A percentile compares a stretch with the other conserved stretches of the same genome.
Conservation (phyloP, 2,329 filamentous ascomycete species). For the Colletotrichum melonis region DNA sequence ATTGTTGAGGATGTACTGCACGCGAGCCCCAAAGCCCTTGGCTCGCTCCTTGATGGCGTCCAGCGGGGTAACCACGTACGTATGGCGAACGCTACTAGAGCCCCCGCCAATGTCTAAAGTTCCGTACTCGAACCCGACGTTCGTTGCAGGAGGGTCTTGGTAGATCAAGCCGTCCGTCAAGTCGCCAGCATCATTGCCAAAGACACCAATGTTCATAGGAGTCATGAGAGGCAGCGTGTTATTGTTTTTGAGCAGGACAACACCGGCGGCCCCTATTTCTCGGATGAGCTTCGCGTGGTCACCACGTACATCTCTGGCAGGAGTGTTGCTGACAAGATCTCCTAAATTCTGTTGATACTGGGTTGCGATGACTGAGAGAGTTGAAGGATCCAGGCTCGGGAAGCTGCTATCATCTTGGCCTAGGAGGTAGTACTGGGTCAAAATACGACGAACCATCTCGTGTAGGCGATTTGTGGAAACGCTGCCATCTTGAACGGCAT, state of each 20-base stretch:
- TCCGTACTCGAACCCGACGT: not conserved
- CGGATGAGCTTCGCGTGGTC: conserved; percentile 66
- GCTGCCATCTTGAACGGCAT: conserved; percentile 66
- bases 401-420: conserved; percentile 59
- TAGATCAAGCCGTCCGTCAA: not conserved
- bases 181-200: conserved; percentile 39
- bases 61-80: conserved; percentile 65
- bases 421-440: conserved; percentile 70
- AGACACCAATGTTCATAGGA: conserved; percentile 50
- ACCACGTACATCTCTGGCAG: conserved; percentile 58
- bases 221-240: conserved; percentile 69
- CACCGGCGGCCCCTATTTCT: conserved; percentile 60
- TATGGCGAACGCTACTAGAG: conserved; percentile 61
- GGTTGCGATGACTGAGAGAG: conserved; percentile 13
- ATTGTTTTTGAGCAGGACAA: conserved; percentile 79
- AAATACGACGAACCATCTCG: conserved; percentile 74
- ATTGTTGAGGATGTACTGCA: conserved; percentile 52
- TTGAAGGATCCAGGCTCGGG: conserved; percentile 50
- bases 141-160: conserved; percentile 34
- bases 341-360: not conserved
- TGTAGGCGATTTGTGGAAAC: conserved; percentile 71
- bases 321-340: conserved; percentile 39
- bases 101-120: conserved; percentile 62
- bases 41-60: conserved; percentile 61
- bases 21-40: conserved; percentile 48